These are phyloP conservation scores for Chenopodium quinoa DNA, from an alignment of 148 eudicot species.

Conservation along the genomic window DNA sequence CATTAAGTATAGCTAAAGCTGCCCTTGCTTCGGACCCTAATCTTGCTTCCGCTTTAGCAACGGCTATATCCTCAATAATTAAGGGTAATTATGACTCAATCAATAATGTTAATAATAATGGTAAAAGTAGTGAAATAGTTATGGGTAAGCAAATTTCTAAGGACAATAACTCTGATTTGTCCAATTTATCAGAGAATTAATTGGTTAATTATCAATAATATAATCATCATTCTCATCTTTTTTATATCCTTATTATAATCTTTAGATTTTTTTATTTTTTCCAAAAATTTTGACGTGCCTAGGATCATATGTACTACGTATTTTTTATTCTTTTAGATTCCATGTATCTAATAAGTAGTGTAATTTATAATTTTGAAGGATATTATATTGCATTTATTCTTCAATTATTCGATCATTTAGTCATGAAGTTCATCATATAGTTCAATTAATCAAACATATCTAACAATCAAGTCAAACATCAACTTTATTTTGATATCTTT, in stretches of 20 bases:
- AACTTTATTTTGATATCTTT: too few relatives aligned
- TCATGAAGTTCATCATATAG: too few relatives aligned
- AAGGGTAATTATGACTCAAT: conserved; percentile 21
- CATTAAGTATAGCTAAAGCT: conserved; percentile 29
- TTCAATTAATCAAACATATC: too few relatives aligned
- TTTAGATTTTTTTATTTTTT: neutral
- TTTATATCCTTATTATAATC: neutral
- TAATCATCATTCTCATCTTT: neutral
- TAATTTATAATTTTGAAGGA: too few relatives aligned
- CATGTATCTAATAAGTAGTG: too few relatives aligned
- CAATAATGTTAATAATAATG: conserved; percentile 13
- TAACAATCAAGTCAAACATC: too few relatives aligned
- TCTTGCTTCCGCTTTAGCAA: conserved; percentile 36
- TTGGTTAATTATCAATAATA: neutral
- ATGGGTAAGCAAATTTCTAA: conserved; percentile 10
- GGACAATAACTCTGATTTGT: conserved; percentile 15
- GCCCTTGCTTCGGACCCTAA: conserved; percentile 43
- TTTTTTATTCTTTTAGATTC: too few relatives aligned
- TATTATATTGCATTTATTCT: too few relatives aligned
- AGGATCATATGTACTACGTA: too few relatives aligned
- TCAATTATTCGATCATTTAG: too few relatives aligned
- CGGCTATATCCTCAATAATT: conserved; percentile 41
- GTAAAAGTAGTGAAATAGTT: conserved; percentile 16
- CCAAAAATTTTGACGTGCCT: too few relatives aligned
- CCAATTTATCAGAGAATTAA: conserved; percentile 20